phyloP scores from a whole-genome alignment of 2,329 filamentous ascomycete genomes.

The Incumbomyces lentus region DNA sequence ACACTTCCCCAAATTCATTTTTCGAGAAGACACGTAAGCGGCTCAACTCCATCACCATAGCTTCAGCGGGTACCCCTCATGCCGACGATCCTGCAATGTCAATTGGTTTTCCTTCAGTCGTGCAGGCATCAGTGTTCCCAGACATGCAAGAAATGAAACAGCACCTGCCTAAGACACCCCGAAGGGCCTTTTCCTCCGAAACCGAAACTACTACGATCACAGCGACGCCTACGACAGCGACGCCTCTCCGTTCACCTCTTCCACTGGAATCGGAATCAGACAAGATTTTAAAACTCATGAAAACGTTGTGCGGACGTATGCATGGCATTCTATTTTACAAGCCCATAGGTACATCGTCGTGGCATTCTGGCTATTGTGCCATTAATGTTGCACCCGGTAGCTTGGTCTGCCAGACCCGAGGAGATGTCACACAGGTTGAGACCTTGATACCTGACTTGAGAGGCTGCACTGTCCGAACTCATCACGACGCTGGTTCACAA shows the following conservation, averaged over 20 bases:
- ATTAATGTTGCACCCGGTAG: slow-evolving; percentile 42
- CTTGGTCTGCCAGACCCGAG: slow-evolving; percentile 41
- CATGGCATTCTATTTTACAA: slow-evolving; percentile 43
- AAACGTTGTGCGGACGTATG: slow-evolving; percentile 42
- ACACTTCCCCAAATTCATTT: slow-evolving; percentile 19
- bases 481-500: slow-evolving; percentile 37
- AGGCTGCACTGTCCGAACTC: slow-evolving; percentile 39
- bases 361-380: slow-evolving; percentile 42
- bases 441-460: slow-evolving; percentile 40
- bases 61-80: slow-evolving; percentile 23
- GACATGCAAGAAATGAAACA: slow-evolving; percentile 25
- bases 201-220: slow-evolving; percentile 12
- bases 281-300: slow-evolving; percentile 42
- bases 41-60: slow-evolving; percentile 30
- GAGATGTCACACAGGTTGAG: slow-evolving; percentile 37
- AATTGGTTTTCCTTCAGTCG: slow-evolving; percentile 40
- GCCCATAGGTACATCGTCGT: slow-evolving; percentile 31
- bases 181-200: slow-evolving; percentile 18
- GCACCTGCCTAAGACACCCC: slow-evolving; percentile 20
- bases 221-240: background rate
- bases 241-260: slow-evolving; percentile 24
- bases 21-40: slow-evolving; percentile 20
- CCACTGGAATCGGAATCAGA: slow-evolving; percentile 35
- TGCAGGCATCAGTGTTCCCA: slow-evolving; percentile 30
- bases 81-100: slow-evolving; percentile 31